Percentiles rank a stretch among this genome's conserved stretches.
Evolutionary conservation across 805 yeast species (phyloP).

Genomic region (Teunomyces atbi): DNA sequence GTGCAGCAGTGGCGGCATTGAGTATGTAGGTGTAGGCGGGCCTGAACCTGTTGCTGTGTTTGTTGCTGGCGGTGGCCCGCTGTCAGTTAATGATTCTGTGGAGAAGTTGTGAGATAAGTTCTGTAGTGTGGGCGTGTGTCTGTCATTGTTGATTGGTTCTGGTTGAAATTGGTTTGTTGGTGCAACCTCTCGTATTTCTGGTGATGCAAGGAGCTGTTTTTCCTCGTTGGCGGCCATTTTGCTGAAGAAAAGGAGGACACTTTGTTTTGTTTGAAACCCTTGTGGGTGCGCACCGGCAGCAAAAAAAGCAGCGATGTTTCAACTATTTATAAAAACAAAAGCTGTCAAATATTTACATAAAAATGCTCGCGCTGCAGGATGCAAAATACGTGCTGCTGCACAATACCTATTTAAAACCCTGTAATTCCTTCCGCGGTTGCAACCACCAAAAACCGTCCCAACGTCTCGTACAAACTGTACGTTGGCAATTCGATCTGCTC

Average conservation of each 20-base stretch:
- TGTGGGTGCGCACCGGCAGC: not conserved
- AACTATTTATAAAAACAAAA: too few species aligned
- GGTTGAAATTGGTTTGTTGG: not conserved
- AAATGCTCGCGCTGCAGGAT: too few species aligned
- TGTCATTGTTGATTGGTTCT: not conserved
- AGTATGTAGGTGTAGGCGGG: conserved; percentile 9
- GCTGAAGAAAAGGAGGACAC: not conserved
- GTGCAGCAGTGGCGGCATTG: conserved; percentile 5
- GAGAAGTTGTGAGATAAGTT: conserved; percentile 33
- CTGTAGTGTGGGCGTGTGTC: conserved; percentile 1
- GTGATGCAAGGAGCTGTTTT: not conserved
- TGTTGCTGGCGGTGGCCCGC: not conserved
- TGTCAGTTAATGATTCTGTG: conserved; percentile 23
- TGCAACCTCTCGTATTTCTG: conserved; percentile 1
- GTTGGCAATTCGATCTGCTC: too few species aligned
- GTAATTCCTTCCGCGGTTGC: too few species aligned
- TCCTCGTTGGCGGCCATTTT: not conserved
- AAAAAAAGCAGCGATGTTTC: too few species aligned
- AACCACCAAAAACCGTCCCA: too few species aligned
- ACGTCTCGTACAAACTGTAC: too few species aligned
- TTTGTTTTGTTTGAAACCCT: not conserved
- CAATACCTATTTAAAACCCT: too few species aligned
- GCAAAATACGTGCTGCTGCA: too few species aligned
- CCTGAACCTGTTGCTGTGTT: conserved; percentile 10
- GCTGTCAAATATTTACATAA: too few species aligned